Conservation (phyloP, 2,329 filamentous ascomycete genomes). For the Verticillium nonalfalfae region DNA sequence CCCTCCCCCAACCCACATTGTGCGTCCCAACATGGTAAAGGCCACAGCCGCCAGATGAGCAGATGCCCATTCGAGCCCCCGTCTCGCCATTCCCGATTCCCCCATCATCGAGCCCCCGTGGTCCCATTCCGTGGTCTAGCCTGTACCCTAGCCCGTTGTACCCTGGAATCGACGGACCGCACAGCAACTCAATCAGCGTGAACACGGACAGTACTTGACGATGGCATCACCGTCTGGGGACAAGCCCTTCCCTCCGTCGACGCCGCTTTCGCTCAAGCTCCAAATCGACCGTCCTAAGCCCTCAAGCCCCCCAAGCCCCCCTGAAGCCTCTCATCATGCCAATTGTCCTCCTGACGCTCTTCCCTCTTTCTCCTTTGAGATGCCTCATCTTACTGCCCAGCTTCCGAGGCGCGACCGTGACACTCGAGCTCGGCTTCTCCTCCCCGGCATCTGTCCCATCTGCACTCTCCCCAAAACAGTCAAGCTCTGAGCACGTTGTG, state of each 20-base stretch:
- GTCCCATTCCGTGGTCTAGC: not conserved
- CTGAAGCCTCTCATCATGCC: not conserved
- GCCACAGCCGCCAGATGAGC: not conserved
- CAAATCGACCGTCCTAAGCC: no score
- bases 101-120: not conserved
- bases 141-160: not conserved
- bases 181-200: not conserved
- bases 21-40: not conserved
- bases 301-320: no score
- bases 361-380: no score
- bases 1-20: not conserved
- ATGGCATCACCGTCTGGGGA: not conserved
- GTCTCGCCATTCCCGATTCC: not conserved
- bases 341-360: no score
- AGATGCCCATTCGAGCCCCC: not conserved
- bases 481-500: not conserved
- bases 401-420: no score
- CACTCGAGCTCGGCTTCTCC: not conserved
- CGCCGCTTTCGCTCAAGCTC: not conserved
- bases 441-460: not conserved
- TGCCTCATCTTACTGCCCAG: no score
- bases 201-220: not conserved
- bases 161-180: not conserved
- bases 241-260: no score
- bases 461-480: not conserved